Evolutionary conservation across 2,329 filamentous ascomycete genomes (phyloP).

Genomic region (Tothia fuscella): DNA sequence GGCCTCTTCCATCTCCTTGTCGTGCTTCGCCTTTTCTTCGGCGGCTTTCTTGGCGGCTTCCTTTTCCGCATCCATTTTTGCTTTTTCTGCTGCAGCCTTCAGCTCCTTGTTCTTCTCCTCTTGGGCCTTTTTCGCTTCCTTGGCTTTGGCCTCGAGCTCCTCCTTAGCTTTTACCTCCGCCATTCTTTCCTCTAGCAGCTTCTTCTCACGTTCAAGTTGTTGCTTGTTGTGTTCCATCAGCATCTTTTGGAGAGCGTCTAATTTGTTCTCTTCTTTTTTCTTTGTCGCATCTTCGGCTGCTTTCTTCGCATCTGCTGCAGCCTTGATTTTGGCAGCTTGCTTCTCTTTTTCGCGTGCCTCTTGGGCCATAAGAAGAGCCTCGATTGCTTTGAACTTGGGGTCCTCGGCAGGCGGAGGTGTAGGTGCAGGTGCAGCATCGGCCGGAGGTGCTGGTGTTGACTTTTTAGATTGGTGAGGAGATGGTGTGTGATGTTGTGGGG

Average conservation of each 20-base stretch:
- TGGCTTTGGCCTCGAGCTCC: conserved; percentile 5
- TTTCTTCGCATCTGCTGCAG: conserved; percentile 11
- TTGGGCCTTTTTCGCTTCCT: conserved; percentile 21
- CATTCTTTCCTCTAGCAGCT: conserved; percentile 6
- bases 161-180: conserved; percentile 9
- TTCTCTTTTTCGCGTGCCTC: conserved; percentile 21
- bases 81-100: conserved; percentile 27
- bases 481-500: conserved; percentile 17
- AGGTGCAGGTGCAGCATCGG: conserved; percentile 15
- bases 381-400: conserved; percentile 20
- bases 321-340: conserved; percentile 13
- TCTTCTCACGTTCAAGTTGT: conserved; percentile 11
- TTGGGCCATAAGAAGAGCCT: conserved; percentile 23
- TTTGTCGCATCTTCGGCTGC: conserved; percentile 5
- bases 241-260: conserved; percentile 14
- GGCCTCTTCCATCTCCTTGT: conserved; percentile 23
- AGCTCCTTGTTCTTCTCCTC: conserved; percentile 25
- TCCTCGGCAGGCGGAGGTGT: conserved; percentile 14
- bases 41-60: conserved; percentile 29
- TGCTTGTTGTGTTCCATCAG: conserved; percentile 10
- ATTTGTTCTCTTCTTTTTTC: conserved; percentile 14
- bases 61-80: conserved; percentile 37
- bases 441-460: conserved; percentile 12
- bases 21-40: conserved; percentile 16
- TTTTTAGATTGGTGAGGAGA: conserved; percentile 13